Conservation (phyloP, 2,329 filamentous ascomycete species). For the Aspergillus glaucus region DNA sequence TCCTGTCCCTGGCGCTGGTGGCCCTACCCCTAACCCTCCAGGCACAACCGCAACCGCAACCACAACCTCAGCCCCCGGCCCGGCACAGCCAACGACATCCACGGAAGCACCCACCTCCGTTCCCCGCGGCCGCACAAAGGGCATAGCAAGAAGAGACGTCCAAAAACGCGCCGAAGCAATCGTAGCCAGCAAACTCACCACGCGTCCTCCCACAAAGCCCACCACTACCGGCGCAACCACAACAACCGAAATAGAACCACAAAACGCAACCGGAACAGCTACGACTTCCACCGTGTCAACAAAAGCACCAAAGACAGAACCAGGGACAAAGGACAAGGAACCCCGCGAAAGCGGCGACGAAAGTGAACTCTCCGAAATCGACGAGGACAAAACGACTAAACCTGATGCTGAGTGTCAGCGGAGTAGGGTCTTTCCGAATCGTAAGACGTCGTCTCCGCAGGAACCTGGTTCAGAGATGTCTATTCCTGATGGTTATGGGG, state of each 20-base stretch:
- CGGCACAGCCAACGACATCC: constrained; percentile 1
- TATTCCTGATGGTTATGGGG: constrained; percentile 11
- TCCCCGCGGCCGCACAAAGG: constrained; percentile 45
- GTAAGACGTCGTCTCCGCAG: constrained; percentile 3
- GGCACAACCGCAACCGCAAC: constrained; percentile 15
- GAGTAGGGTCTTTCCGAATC: constrained; percentile 16
- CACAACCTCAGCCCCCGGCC: constrained; percentile 24
- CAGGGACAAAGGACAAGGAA: constrained; percentile 40
- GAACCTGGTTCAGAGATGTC: constrained; percentile 23
- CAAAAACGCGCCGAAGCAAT: constrained; percentile 54
- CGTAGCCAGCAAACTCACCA: constrained; percentile 34
- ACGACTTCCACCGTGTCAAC: constrained; percentile 11
- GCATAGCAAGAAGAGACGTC: constrained; percentile 55
- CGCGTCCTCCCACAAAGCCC: constrained; percentile 21
- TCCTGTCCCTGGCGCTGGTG: constrained; percentile 5
- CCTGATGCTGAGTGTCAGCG: constrained; percentile 17
- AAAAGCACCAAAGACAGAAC: constrained; percentile 6
- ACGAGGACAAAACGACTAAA: constrained; percentile 28
- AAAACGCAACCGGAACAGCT: constrained; percentile 8
- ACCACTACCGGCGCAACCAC: constrained; percentile 11
- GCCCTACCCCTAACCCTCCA: neutral
- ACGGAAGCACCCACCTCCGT: constrained; percentile 22
- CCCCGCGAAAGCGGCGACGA: constrained; percentile 48
- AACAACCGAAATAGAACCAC: neutral
- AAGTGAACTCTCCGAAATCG: constrained; percentile 61